Conservation (phyloP, 2,329 filamentous ascomycete species). For the Macrophomina tecta region DNA sequence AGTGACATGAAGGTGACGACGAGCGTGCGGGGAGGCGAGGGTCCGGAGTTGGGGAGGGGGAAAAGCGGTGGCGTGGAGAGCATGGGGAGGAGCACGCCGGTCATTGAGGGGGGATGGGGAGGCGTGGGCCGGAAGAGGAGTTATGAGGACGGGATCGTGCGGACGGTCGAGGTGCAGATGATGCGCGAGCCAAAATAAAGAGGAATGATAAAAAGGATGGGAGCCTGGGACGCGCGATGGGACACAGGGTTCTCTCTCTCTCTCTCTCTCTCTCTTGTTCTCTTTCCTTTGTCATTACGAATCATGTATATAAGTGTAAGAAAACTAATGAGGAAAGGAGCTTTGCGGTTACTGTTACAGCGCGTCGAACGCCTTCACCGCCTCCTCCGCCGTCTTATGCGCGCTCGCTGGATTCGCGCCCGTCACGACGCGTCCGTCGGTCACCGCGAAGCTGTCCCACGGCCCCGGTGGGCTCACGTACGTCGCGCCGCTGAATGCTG, state of each 20-base stretch:
- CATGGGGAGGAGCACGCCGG: neutral
- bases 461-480: constrained; percentile 37
- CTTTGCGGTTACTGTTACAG: neutral
- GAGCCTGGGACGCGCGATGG: too few species aligned
- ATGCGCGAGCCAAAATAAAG: constrained; percentile 11
- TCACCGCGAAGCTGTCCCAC: constrained; percentile 41
- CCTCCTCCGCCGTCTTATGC: constrained; percentile 40
- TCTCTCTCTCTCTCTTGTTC: neutral
- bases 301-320: too few species aligned
- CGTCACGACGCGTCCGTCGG: constrained; percentile 45
- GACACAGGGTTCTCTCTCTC: too few species aligned
- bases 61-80: neutral
- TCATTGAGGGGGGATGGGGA: neutral
- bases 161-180: constrained; percentile 24
- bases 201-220: neutral
- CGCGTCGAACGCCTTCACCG: constrained; percentile 37
- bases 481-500: constrained; percentile 38
- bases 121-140: neutral
- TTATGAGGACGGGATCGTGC: constrained; percentile 15
- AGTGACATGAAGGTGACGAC: neutral
- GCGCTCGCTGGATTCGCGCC: constrained; percentile 46
- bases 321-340: too few species aligned
- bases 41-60: neutral
- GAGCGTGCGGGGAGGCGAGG: constrained; percentile 3
- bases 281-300: neutral